Evolutionary conservation across 1,284 basidiomycete species (phyloP), one percentile per base, ranked within the genome.

Genomic region (Sporisorium scitamineum): DNA sequence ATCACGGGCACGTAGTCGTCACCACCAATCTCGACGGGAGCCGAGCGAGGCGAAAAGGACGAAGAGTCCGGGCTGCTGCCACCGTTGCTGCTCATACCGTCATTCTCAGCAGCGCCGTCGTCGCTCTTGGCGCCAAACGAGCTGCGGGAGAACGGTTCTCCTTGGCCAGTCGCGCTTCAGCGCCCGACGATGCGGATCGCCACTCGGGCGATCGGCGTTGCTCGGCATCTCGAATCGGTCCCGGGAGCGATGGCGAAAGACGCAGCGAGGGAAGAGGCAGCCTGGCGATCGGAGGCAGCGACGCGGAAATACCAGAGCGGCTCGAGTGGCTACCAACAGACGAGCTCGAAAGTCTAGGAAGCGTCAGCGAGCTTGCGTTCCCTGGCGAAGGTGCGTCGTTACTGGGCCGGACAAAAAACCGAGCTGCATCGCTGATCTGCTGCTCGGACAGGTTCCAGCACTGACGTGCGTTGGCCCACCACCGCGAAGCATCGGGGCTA

Each of bases 401-500:
- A 56, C 62, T 66, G 51, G 67, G 67, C 39, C 66, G 57, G 54
- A 75, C 62, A 70, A 75, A 75, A 70, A 70, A 60, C 61, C 60
- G 61, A 51, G 66, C 74, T 18, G 69, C 69, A 6, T 72, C 69
- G 16, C 29, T 39, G 31, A 76, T 66, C 48, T 72, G 74, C 22
- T 61, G 61, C 51, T 76, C 74, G 13, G 58, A 20, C 58, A 76
- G 0, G 60, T 64, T 71, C 74, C 74, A 76, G 65, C 74, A 76
- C 66, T 76, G 69, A 14, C 74, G 74, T 11, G 74, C 74, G 7
- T 65, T 68, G 13, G 50, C 52, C 74, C 74, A 76, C 74, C 74
- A 76, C 7, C 74, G 69, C 26, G 65, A 47, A 20, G 66, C 65
- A 22, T 71, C 69, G 5, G 69, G 74, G 37, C 52, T 69, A 18